phyloP scores from a whole-genome alignment of 306 rosid genomes.

The Erythrophleum fordii region DNA sequence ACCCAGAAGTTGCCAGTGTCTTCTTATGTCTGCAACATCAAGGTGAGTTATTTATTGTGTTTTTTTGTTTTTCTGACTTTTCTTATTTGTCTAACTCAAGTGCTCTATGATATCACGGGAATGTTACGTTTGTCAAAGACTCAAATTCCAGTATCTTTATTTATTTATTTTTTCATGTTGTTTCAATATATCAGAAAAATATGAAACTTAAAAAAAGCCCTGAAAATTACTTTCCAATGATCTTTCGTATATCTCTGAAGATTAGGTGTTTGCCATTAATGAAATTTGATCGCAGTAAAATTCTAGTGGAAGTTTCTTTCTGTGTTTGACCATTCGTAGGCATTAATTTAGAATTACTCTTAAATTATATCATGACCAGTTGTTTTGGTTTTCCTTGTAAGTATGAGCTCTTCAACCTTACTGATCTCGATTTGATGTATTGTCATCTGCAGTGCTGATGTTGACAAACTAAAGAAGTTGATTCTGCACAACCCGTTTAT shows the following conservation, averaged over 20 bases:
- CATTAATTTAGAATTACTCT: constrained; percentile 26
- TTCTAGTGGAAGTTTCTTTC: constrained; percentile 17
- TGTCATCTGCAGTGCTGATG: constrained; percentile 73
- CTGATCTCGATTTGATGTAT: constrained; percentile 29
- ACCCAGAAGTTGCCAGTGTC: constrained; percentile 91
- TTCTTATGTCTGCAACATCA: constrained; percentile 96
- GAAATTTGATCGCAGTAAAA: constrained; percentile 10
- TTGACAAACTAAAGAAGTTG: constrained; percentile 92
- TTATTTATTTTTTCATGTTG: not conserved
- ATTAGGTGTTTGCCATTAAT: constrained; percentile 1
- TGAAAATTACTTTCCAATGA: not conserved
- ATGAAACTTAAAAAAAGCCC: constrained; percentile 15
- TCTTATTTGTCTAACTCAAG: constrained; percentile 10
- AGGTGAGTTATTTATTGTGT: constrained; percentile 59
- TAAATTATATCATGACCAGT: not conserved
- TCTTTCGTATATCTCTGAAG: constrained; percentile 18
- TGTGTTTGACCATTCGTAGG: not conserved
- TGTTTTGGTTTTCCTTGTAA: not conserved
- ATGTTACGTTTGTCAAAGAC: constrained; percentile 11
- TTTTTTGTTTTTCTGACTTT: constrained; percentile 19
- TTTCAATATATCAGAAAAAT: constrained; percentile 10
- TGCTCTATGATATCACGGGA: constrained; percentile 29
- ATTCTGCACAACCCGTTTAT: constrained; percentile 83
- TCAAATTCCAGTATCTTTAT: not conserved
- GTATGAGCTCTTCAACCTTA: constrained; percentile 2